Percentiles rank a stretch among this genome's conserved stretches.
phyloP scores from a whole-genome alignment of 2,329 filamentous ascomycete species.

The Fusarium secorum region DNA sequence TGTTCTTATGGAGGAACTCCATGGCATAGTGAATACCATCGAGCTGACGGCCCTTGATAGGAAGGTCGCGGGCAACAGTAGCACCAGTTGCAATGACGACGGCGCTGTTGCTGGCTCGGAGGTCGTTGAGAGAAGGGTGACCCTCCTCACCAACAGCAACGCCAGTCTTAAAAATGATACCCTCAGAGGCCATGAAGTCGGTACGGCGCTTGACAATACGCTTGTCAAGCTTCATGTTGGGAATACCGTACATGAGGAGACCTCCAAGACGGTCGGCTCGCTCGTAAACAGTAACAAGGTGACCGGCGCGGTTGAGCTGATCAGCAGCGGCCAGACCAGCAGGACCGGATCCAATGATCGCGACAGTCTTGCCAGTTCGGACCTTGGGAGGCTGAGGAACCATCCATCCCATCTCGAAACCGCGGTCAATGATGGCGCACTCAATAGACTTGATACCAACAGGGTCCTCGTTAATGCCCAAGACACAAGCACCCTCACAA shows the following conservation, averaged over 20 bases:
- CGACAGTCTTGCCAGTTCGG: conserved; percentile 87
- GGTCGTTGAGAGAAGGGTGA: conserved; percentile 67
- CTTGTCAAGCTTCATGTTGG: conserved; percentile 99
- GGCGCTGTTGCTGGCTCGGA: conserved; percentile 78
- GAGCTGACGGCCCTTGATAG: conserved; percentile 86
- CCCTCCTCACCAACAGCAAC: conserved; percentile 80
- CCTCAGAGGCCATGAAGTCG: conserved; percentile 92
- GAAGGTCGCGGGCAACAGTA: conserved; percentile 90
- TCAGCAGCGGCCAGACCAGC: conserved; percentile 90
- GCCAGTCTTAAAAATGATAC: conserved; percentile 81
- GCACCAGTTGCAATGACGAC: conserved; percentile 93
- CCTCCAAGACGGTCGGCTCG: conserved; percentile 89
- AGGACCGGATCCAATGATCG: conserved; percentile 90
- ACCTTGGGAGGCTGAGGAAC: conserved; percentile 78
- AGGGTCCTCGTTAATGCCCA: conserved; percentile 96
- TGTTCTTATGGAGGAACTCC: conserved; percentile 97
- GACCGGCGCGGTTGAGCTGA: conserved; percentile 92
- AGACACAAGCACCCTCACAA: conserved; percentile 93
- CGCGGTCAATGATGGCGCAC: conserved; percentile 96
- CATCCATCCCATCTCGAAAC: conserved; percentile 99
- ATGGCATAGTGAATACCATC: conserved; percentile 95
- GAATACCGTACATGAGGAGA: conserved; percentile 97
- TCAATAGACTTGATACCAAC: conserved; percentile 99
- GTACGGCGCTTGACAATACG: conserved; percentile 94
- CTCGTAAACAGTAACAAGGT: conserved; percentile 90